Percentiles rank a stretch among this genome's conserved stretches.
These are phyloP conservation scores for Pharus latifolius DNA, from an alignment of 176 grass and related monocot species.

Conservation along the genomic window DNA sequence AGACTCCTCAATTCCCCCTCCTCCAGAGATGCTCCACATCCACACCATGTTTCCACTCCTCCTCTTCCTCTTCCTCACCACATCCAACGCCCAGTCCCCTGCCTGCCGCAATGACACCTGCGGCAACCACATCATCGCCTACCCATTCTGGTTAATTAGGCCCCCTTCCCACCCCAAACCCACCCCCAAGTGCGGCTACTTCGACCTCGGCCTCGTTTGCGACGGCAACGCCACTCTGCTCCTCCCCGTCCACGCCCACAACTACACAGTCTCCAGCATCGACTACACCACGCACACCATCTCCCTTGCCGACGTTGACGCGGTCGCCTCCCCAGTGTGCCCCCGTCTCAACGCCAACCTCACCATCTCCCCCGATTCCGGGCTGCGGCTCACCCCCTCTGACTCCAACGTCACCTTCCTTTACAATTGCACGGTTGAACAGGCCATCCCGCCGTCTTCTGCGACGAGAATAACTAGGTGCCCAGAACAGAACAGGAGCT, in stretches of 20 bases:
- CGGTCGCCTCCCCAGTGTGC: not conserved
- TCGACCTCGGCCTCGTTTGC: slow-evolving; percentile 40
- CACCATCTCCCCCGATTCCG: not conserved
- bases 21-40: too few relatives aligned
- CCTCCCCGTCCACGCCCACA: not conserved
- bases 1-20: too few relatives aligned
- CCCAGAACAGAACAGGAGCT: accelerated
- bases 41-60: not conserved
- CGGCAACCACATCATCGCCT: slow-evolving; percentile 12
- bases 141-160: slow-evolving; percentile 48
- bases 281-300: slow-evolving; percentile 4
- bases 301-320: slow-evolving; percentile 18
- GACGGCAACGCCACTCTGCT: not conserved
- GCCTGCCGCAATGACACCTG: slow-evolving; percentile 20
- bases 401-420: not conserved
- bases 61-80: not conserved
- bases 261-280: slow-evolving; percentile 22
- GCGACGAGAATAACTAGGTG: too few relatives aligned
- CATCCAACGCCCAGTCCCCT: not conserved
- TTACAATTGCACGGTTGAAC: slow-evolving; percentile 31
- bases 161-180: accelerated
- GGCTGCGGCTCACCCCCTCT: not conserved
- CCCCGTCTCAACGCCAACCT: slow-evolving; percentile 31
- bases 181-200: slow-evolving; percentile 40
- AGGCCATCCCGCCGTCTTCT: too few relatives aligned